phyloP scores from a whole-genome alignment of 2,329 filamentous ascomycete genomes.

The Moelleriella libera region DNA sequence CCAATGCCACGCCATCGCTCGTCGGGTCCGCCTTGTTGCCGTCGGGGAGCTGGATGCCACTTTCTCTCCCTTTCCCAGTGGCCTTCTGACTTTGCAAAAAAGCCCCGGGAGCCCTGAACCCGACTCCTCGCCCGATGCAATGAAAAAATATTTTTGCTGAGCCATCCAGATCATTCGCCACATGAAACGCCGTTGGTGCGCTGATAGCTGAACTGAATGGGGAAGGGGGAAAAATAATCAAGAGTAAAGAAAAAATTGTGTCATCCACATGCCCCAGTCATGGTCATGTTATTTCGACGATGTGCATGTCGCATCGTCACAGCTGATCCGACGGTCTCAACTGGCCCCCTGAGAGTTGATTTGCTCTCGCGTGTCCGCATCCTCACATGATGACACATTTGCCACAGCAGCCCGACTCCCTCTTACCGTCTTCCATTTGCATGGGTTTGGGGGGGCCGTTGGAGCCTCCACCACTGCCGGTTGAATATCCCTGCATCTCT shows the following conservation, averaged over 20 bases:
- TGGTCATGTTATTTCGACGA: neutral
- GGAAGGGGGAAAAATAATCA: neutral
- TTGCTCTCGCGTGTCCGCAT: neutral
- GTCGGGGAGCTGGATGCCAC: neutral
- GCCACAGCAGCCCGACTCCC: conserved; percentile 65
- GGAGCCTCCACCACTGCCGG: conserved; percentile 50
- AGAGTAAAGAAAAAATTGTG: neutral
- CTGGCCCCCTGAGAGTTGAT: neutral
- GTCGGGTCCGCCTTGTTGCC: neutral
- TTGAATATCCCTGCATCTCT: conserved; percentile 82
- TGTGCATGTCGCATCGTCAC: neutral
- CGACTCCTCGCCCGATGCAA: conserved; percentile 25
- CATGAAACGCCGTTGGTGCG: neutral
- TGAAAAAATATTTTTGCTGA: conserved; percentile 10
- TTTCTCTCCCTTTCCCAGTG: conserved; percentile 1
- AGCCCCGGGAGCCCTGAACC: conserved; percentile 11
- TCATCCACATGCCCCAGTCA: no score
- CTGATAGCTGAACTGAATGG: conserved; percentile 2
- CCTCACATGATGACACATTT: conserved; percentile 80
- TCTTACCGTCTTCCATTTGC: conserved; percentile 58
- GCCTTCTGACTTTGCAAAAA: conserved; percentile 4
- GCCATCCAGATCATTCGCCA: conserved; percentile 5
- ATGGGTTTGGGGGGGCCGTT: conserved; percentile 57
- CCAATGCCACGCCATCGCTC: no score
- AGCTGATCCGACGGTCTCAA: neutral